phyloP scores from a whole-genome alignment of 2,329 filamentous ascomycete genomes.

The Ophiobolus disseminans region DNA sequence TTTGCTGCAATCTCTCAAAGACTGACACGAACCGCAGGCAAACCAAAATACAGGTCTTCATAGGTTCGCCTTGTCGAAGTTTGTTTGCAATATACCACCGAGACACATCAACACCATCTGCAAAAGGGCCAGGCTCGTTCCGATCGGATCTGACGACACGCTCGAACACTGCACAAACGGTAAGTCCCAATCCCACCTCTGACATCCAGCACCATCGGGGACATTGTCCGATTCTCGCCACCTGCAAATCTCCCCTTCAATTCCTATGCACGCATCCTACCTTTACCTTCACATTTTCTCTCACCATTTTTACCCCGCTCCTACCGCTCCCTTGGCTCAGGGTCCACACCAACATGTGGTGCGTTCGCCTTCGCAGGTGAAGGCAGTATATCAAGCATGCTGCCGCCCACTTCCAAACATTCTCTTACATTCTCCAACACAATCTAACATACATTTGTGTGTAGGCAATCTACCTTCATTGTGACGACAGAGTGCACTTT shows the following conservation, averaged over 20 bases:
- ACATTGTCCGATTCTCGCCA: not conserved
- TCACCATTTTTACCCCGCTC: constrained; percentile 9
- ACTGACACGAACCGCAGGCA: too few species aligned
- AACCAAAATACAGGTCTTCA: too few species aligned
- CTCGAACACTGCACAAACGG: too few species aligned
- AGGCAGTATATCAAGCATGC: constrained; percentile 13
- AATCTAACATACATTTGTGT: constrained; percentile 13
- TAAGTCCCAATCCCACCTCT: not conserved
- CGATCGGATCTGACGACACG: too few species aligned
- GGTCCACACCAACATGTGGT: constrained; percentile 16
- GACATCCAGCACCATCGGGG: too few species aligned
- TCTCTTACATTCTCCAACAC: constrained; percentile 15
- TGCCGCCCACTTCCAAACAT: constrained; percentile 9
- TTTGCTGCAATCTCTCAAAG: too few species aligned
- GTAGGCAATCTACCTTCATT: constrained; percentile 8
- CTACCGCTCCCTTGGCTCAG: not conserved
- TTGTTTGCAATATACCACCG: too few species aligned
- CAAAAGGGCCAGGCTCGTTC: too few species aligned
- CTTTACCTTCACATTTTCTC: constrained; percentile 8
- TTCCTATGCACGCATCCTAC: not conserved
- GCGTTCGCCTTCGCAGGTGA: constrained; percentile 21
- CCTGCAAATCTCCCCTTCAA: not conserved
- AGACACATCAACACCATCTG: too few species aligned
- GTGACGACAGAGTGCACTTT: constrained; percentile 20
- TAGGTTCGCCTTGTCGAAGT: too few species aligned